Evolutionary conservation across 2,329 filamentous ascomycete species (phyloP), one percentile per base, ranked within the genome.

Genomic region (Intubia oerlemansii): DNA sequence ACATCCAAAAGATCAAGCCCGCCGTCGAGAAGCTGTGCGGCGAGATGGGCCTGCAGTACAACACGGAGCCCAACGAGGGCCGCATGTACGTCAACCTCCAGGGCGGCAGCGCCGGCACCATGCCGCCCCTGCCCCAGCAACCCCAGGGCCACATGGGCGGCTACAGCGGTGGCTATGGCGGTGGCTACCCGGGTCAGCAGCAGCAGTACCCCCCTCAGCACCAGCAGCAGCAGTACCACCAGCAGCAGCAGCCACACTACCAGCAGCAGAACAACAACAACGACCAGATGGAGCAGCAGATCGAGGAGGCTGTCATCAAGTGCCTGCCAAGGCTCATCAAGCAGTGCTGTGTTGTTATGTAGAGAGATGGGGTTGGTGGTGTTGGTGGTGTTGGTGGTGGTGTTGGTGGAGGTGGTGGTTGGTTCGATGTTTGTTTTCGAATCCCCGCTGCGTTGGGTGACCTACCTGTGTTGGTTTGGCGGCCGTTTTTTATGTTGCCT

Each of bases 1-100:
- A 88, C 43, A 62, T 95, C 15, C 81, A 92, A 51, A 93, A 88
- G 59, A 72, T 98, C 50, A 93, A 91, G 54, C 88, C 88, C n/a
- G 65, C 78, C 35, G 81, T 95, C 24, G 84, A 95, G 54, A 63
- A 78, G 46, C 59, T 95, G 27, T 92, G 85, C 50, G 64, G 58
- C 27, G 76, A 93, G 47, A 52, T 91, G 25, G 80, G 84, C 0
- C 57, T 98, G 31, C 65, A 82, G 42, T 93, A 77, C 50, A 53
- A 63, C 32, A 90, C 81, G 2, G 88, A 95, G 55, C 73, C 77
- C 27, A 95, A 98, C 41, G 76, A 75, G 7, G 88, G 88, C 1
- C 58, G 82, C 11, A 84, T 98, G 24, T 92, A 80, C 45, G 68
- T 95, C 36, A 77, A 93, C 45, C 57, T 95, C 37, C 68, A 74